Evolutionary conservation across 768 basidiomycete species (phyloP).

Genomic region (Guyanaporus albipodus): DNA sequence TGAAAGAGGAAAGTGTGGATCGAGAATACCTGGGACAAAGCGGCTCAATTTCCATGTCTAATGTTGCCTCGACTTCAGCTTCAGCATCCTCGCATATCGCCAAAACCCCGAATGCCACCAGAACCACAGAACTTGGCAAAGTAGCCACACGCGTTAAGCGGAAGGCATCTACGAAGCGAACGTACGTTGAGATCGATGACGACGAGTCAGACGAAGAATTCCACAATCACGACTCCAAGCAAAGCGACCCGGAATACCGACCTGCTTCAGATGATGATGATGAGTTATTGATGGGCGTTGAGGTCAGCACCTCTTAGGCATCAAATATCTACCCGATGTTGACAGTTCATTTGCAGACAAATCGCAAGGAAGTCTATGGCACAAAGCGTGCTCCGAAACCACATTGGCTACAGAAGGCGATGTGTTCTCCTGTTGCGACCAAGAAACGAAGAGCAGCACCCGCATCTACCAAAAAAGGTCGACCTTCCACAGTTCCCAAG

Average conservation of each 20-base stretch:
- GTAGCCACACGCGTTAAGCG: constrained; percentile 16
- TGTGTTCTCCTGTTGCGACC: not conserved
- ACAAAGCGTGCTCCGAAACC: constrained; percentile 26
- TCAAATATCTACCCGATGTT: not conserved
- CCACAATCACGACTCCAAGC: constrained; percentile 6
- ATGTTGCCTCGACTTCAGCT: constrained; percentile 11
- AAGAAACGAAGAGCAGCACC: constrained; percentile 24
- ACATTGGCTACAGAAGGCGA: constrained; percentile 3
- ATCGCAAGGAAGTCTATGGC: constrained; percentile 35
- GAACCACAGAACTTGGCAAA: constrained; percentile 1
- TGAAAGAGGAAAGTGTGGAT: constrained; percentile 59
- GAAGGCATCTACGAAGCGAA: constrained; percentile 21
- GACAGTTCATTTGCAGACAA: constrained; percentile 31
- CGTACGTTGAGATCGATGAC: constrained; percentile 34
- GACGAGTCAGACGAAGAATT: constrained; percentile 20
- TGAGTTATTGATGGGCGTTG: constrained; percentile 57
- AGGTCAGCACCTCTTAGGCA: constrained; percentile 36
- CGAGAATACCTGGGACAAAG: constrained; percentile 27
- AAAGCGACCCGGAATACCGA: constrained; percentile 11
- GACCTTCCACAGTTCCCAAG: constrained; percentile 2
- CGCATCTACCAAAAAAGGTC: constrained; percentile 10
- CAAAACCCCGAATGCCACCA: constrained; percentile 13
- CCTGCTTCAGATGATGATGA: constrained; percentile 47
- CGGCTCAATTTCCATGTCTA: constrained; percentile 13
- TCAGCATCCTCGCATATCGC: constrained; percentile 6